Evolutionary conservation across 768 basidiomycete genomes (phyloP).

Genomic region (Leccinum subgranulosum): DNA sequence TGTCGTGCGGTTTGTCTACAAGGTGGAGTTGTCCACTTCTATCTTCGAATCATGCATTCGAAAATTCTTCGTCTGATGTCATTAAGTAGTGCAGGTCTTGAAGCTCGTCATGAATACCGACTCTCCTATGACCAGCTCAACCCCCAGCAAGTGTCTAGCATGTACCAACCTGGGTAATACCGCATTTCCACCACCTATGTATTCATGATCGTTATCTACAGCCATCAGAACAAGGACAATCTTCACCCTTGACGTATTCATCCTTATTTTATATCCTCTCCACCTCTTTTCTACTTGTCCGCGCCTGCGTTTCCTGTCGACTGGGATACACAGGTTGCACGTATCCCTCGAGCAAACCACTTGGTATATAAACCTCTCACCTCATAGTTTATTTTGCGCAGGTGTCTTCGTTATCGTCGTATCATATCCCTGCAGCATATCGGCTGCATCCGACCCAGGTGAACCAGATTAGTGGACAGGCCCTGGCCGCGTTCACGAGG

Average conservation of each 20-base stretch:
- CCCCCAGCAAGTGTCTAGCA: no score
- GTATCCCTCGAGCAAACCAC: constrained; percentile 14
- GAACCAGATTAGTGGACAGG: neutral
- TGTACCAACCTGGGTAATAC: no score
- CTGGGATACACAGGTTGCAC: constrained; percentile 13
- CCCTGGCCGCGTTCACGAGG: neutral
- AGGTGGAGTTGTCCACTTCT: neutral
- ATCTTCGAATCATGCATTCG: neutral
- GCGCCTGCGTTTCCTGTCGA: neutral
- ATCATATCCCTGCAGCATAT: constrained; percentile 13
- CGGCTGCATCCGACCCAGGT: constrained; percentile 8
- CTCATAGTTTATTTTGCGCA: constrained; percentile 4
- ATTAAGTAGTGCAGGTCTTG: neutral
- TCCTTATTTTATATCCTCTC: neutral
- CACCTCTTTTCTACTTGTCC: neutral
- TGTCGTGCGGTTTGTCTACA: neutral
- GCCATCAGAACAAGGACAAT: neutral
- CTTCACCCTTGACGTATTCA: neutral
- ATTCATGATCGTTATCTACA: neutral
- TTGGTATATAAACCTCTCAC: constrained; percentile 12
- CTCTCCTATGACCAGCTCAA: neutral
- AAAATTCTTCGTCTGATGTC: neutral
- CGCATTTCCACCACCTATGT: no score
- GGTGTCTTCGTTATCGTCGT: constrained; percentile 6
- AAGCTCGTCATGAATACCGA: neutral